Conservation (phyloP, 2,329 filamentous ascomycete genomes). For the Teratosphaeria nubilosa region DNA sequence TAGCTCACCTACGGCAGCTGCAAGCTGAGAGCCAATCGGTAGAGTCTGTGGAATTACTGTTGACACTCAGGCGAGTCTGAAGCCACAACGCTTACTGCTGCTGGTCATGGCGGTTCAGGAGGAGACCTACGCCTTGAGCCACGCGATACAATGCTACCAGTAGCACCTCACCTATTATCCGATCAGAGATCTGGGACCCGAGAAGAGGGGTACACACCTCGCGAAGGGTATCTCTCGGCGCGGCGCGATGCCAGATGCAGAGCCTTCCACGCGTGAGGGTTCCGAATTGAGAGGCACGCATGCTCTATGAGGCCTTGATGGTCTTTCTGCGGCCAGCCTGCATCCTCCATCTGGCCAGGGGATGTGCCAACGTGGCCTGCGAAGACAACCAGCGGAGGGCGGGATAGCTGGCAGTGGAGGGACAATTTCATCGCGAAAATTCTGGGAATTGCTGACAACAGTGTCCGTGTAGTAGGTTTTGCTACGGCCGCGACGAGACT, state of each 20-base stretch:
- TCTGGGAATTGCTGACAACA: too few species aligned
- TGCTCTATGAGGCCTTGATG: too few species aligned
- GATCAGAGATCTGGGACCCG: background rate
- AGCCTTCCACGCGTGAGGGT: background rate
- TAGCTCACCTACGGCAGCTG: background rate
- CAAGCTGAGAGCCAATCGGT: background rate
- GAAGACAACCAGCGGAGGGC: too few species aligned
- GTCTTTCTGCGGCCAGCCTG: too few species aligned
- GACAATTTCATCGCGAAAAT: too few species aligned
- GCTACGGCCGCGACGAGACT: too few species aligned
- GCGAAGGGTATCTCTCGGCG: background rate
- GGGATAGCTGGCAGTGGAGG: too few species aligned
- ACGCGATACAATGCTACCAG: background rate
- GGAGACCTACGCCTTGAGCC: background rate
- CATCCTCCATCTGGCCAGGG: too few species aligned
- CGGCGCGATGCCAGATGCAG: background rate
- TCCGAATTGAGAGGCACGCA: background rate
- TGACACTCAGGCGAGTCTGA: background rate
- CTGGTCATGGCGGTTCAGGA: background rate
- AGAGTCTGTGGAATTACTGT: background rate
- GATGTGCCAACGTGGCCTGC: too few species aligned
- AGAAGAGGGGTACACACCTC: background rate
- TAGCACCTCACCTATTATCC: background rate
- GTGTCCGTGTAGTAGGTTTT: too few species aligned
- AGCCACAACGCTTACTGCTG: too few species aligned